Base-by-base conservation (phyloP, 306 rosid genomes). In the Quercus mongolica region DNA sequence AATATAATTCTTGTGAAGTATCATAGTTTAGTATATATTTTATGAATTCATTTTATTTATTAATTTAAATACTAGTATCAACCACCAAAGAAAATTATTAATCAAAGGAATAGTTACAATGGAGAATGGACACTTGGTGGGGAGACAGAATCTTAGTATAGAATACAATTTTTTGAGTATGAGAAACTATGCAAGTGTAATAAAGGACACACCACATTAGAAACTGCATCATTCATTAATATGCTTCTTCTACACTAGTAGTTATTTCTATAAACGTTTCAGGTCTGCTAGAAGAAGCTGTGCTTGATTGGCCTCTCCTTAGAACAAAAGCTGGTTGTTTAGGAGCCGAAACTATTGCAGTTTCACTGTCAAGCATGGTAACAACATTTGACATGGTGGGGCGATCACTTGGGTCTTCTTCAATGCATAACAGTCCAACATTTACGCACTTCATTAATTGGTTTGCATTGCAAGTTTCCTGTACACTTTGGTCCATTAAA, bases 341-440 rank as follows among this genome's bases (percentile, higher is more conserved):
- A 2, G 90, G 89, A 57, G 73, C 55, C 23, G 90, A 87, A 31
- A 81, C 38, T 3, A 30, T 75, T 21, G 78, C 61, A 63, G 63
- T 33, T 15, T 87, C 91, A 20, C 77, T 78, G 4, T 84, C 86
- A 74, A 90, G 91, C 90, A 87, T 63, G 49, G 75, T 75, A 5
- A 87, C 21, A 25, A 86, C 67, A 70, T 80, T 76, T 19, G 89
- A 79, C 88, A 89, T 80, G 18, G 81, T 57, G 2, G 87, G 93
- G 2, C 93, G 78, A 49, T 90, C 90, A 56, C 18, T 26, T 0
- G 90, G 90, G 28, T 87, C 90, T 55, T 90, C 90, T 78, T 90
- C 90, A 15, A 82, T 80, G 30, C 94, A 90, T 33, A 86, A 51
- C 1, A 90, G 83, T 4, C 83, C 90, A 59, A 87, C 41, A 5